Evolutionary conservation across 23 red algal species (phyloP).

Genomic region (Cyanidioschyzon merolae): DNA sequence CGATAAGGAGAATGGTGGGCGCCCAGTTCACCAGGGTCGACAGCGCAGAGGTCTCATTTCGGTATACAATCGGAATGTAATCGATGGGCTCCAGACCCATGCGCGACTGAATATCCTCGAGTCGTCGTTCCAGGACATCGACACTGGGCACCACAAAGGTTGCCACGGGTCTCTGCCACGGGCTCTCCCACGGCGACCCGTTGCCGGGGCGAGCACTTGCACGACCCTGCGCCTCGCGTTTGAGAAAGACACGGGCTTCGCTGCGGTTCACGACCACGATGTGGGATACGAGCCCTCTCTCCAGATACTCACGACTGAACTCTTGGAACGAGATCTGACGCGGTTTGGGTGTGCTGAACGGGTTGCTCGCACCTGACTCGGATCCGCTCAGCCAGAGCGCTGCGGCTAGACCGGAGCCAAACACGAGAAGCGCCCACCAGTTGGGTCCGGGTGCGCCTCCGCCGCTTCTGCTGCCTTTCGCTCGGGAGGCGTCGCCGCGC

Average conservation of each 20-base stretch:
- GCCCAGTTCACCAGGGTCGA: conserved; percentile 57
- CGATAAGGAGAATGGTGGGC: conserved; percentile 71
- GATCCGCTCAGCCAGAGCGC: neutral
- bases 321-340: conserved; percentile 17
- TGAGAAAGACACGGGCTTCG: conserved; percentile 65
- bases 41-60: conserved; percentile 39
- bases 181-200: neutral
- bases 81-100: conserved; percentile 60
- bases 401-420: neutral
- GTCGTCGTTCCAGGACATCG: conserved; percentile 70
- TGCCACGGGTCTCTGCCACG: conserved; percentile 37
- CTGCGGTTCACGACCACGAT: conserved; percentile 61
- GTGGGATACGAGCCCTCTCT: conserved; percentile 2
- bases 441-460: neutral
- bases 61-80: conserved; percentile 73
- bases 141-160: conserved; percentile 64
- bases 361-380: neutral
- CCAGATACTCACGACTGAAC: conserved; percentile 14
- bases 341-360: neutral
- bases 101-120: conserved; percentile 74
- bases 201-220: neutral
- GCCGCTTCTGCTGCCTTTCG: neutral
- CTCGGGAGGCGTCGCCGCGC: neutral
- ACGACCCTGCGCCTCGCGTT: conserved; percentile 25
- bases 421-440: neutral